Conservation (phyloP, 1,284 basidiomycete genomes). For the Microbotryum silenes-acaulis region DNA sequence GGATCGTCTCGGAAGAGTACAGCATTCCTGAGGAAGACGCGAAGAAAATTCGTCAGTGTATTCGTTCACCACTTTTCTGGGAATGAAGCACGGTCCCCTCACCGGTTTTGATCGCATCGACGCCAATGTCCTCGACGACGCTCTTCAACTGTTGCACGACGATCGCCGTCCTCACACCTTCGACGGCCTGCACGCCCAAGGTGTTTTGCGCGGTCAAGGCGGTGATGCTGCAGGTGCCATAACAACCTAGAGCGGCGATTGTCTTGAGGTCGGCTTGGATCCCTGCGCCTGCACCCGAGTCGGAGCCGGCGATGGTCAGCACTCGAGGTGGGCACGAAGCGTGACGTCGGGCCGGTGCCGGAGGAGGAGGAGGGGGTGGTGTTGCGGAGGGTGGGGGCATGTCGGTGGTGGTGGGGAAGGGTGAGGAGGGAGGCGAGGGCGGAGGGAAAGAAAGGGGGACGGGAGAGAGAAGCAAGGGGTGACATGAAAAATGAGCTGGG, state of each 20-base stretch:
- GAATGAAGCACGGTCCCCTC: too few relatives aligned
- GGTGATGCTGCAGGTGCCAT: constrained; percentile 79
- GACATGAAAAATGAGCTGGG: too few relatives aligned
- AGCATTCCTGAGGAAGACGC: constrained; percentile 57
- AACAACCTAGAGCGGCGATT: constrained; percentile 52
- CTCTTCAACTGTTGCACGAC: constrained; percentile 54
- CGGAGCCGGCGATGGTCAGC: constrained; percentile 67
- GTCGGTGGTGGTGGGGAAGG: too few relatives aligned
- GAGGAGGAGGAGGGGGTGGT: too few relatives aligned
- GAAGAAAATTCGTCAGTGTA: too few relatives aligned
- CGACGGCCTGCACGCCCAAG: constrained; percentile 69
- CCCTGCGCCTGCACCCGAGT: constrained; percentile 63
- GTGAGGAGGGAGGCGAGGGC: too few relatives aligned
- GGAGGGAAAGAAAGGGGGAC: too few relatives aligned
- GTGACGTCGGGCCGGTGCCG: too few relatives aligned
- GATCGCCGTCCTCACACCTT: constrained; percentile 37
- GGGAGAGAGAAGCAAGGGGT: too few relatives aligned
- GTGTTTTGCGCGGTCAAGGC: constrained; percentile 91
- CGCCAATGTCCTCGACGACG: constrained; percentile 65
- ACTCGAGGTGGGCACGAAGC: constrained; percentile 40
- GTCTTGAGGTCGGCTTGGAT: constrained; percentile 66
- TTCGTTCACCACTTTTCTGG: too few relatives aligned
- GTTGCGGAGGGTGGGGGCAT: too few relatives aligned
- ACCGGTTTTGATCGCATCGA: constrained; percentile 68
- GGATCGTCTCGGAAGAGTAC: constrained; percentile 45